A percentile compares a stretch with the other conserved stretches of the same genome.
phyloP scores from a whole-genome alignment of 352 stramenopile species.

The Phytophthora idaei region DNA sequence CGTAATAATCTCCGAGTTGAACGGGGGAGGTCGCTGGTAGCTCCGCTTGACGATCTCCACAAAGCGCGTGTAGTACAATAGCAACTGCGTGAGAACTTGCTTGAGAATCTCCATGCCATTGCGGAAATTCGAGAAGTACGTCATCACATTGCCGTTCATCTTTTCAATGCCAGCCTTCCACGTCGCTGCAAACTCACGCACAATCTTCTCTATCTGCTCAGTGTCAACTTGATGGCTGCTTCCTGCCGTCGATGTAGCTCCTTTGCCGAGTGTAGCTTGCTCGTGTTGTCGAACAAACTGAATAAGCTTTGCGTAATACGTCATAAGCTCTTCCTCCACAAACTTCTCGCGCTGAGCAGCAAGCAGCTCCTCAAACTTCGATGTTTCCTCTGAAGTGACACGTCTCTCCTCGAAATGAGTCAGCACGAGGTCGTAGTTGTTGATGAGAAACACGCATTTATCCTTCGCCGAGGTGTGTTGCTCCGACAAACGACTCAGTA shows the following conservation, averaged over 20 bases:
- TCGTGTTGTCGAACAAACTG: slow-evolving; percentile 97
- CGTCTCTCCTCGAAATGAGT: slow-evolving; percentile 95
- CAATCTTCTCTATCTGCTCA: slow-evolving; percentile 93
- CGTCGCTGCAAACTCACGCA: slow-evolving; percentile 94
- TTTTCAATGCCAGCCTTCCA: slow-evolving; percentile 97
- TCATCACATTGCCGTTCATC: slow-evolving; percentile 98
- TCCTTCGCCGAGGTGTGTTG: slow-evolving; percentile 94
- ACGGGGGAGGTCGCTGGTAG: slow-evolving; percentile 80
- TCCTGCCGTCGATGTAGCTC: slow-evolving; percentile 10
- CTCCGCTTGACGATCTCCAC: slow-evolving; percentile 96
- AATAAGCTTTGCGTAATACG: slow-evolving; percentile 96
- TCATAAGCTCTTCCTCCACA: slow-evolving; percentile 95
- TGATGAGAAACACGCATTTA: slow-evolving; percentile 97
- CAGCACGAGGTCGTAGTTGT: slow-evolving; percentile 97
- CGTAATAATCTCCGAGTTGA: slow-evolving; percentile 94
- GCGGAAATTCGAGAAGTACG: slow-evolving; percentile 98
- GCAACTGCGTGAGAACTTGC: slow-evolving; percentile 97
- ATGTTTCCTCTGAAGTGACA: slow-evolving; percentile 94
- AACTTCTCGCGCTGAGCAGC: slow-evolving; percentile 95
- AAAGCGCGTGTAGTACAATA: slow-evolving; percentile 99
- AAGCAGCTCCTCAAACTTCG: slow-evolving; percentile 94
- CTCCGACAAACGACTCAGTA: slow-evolving; percentile 88
- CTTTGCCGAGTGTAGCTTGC: slow-evolving; percentile 61
- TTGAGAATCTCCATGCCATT: slow-evolving; percentile 99
- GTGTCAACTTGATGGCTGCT: slow-evolving; percentile 76